Conservation (phyloP, 108 stramenopile genomes). For the Nitzschia putrida region DNA sequence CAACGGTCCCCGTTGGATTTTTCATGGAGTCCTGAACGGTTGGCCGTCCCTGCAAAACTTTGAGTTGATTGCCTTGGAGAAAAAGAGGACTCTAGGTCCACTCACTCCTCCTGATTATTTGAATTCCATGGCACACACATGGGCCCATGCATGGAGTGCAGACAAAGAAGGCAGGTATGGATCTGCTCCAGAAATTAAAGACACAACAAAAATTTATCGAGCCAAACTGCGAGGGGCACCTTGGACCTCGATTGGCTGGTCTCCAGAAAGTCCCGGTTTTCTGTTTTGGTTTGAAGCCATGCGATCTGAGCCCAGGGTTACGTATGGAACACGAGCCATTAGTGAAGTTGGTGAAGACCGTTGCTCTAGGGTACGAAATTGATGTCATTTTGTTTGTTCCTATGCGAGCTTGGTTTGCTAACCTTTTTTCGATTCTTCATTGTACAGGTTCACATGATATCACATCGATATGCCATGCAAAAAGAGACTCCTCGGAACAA, state of each 20-base stretch:
- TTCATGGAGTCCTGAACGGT: slow-evolving; percentile 62
- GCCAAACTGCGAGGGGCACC: slow-evolving; percentile 51
- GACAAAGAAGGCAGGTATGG: slow-evolving; percentile 43
- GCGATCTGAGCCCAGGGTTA: slow-evolving; percentile 28
- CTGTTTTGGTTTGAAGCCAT: slow-evolving; percentile 55
- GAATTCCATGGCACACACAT: slow-evolving; percentile 25
- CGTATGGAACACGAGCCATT: slow-evolving; percentile 48
- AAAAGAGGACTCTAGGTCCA: slow-evolving; percentile 35
- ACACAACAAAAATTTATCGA: slow-evolving; percentile 40
- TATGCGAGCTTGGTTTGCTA: background rate
- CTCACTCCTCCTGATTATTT: slow-evolving; percentile 35
- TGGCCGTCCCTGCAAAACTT: slow-evolving; percentile 63
- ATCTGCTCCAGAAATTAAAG: slow-evolving; percentile 32
- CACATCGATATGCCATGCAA: slow-evolving; percentile 60
- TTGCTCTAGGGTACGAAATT: slow-evolving; percentile 29
- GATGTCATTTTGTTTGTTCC: background rate
- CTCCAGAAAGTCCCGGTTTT: slow-evolving; percentile 46
- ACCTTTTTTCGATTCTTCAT: background rate
- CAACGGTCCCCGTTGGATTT: slow-evolving; percentile 55
- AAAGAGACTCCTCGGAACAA: slow-evolving; percentile 57
- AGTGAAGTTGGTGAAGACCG: slow-evolving; percentile 35
- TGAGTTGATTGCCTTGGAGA: slow-evolving; percentile 49
- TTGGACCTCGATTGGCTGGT: slow-evolving; percentile 60
- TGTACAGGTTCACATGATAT: slow-evolving; percentile 55
- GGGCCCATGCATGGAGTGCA: slow-evolving; percentile 38